A percentile compares a stretch with the other conserved stretches of the same genome.
Conservation (phyloP, 768 basidiomycete species). For the Tremella yokohamensis region DNA sequence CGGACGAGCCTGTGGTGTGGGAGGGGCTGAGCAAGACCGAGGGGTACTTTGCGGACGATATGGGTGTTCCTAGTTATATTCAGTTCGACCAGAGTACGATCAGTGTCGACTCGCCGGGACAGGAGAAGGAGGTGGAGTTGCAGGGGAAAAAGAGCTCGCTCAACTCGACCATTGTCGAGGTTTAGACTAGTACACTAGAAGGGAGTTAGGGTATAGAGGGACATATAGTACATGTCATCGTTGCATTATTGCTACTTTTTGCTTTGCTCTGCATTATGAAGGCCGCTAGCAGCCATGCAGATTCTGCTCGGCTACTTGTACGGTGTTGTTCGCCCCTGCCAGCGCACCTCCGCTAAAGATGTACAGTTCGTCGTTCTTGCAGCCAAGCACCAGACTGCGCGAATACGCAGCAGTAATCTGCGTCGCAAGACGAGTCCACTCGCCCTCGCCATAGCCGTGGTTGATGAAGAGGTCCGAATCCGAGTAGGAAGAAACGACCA, state of each 20-base stretch:
- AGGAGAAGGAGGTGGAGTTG: no score
- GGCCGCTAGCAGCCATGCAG: no score
- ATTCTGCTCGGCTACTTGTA: no score
- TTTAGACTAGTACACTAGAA: no score
- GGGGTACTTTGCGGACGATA: conserved; percentile 13
- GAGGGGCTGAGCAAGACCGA: conserved; percentile 7
- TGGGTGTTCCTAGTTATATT: conserved; percentile 9
- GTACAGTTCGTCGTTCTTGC: conserved; percentile 12
- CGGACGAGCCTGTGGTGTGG: conserved; percentile 7
- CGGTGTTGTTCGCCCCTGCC: background rate
- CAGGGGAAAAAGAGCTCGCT: no score
- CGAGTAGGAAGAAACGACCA: conserved; percentile 20
- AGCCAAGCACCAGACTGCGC: conserved; percentile 10
- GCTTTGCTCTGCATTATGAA: no score
- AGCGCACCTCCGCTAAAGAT: conserved; percentile 16
- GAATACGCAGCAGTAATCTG: conserved; percentile 11
- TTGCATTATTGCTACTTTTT: no score
- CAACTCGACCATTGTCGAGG: no score
- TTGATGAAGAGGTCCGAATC: conserved; percentile 21
- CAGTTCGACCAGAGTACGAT: background rate
- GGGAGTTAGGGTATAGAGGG: no score
- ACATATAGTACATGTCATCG: no score
- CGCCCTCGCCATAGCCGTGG: conserved; percentile 10
- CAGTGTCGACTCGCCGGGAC: no score
- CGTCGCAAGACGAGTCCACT: conserved; percentile 13